Percentiles rank a stretch among this genome's conserved stretches.
Conservation (phyloP, 495 filamentous ascomycete genomes). For the Neurospora sublineolata region DNA sequence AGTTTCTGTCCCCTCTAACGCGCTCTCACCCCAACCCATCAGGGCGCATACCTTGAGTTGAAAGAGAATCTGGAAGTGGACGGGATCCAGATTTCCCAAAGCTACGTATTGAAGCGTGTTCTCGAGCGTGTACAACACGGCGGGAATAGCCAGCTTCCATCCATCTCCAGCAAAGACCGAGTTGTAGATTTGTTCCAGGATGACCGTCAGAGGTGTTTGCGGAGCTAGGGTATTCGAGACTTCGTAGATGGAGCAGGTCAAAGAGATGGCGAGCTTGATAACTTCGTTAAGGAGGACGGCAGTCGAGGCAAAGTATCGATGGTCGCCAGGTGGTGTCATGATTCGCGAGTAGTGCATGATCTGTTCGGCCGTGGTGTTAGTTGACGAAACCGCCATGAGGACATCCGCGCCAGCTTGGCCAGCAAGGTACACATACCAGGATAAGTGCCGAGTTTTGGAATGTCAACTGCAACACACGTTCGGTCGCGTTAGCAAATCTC, state of each 20-base stretch:
- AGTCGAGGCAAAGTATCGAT: constrained; percentile 85
- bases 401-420: neutral
- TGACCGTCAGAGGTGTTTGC: constrained; percentile 63
- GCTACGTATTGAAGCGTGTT: constrained; percentile 89
- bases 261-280: constrained; percentile 73
- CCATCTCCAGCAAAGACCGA: constrained; percentile 84
- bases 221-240: constrained; percentile 63
- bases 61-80: constrained; percentile 84
- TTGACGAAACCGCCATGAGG: neutral
- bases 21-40: neutral
- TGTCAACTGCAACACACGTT: constrained; percentile 43
- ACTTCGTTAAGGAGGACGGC: constrained; percentile 92
- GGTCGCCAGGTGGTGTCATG: constrained; percentile 72
- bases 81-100: constrained; percentile 79
- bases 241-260: constrained; percentile 81
- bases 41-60: constrained; percentile 56
- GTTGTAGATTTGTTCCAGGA: constrained; percentile 67
- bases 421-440: constrained; percentile 37
- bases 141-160: constrained; percentile 92
- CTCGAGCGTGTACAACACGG: constrained; percentile 76
- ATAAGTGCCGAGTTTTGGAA: constrained; percentile 73
- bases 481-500: constrained; percentile 14
- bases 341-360: constrained; percentile 87
- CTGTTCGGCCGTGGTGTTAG: constrained; percentile 28
- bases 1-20: neutral